Conservation (phyloP, 2,329 filamentous ascomycete genomes). For the Periconia sp. region DNA sequence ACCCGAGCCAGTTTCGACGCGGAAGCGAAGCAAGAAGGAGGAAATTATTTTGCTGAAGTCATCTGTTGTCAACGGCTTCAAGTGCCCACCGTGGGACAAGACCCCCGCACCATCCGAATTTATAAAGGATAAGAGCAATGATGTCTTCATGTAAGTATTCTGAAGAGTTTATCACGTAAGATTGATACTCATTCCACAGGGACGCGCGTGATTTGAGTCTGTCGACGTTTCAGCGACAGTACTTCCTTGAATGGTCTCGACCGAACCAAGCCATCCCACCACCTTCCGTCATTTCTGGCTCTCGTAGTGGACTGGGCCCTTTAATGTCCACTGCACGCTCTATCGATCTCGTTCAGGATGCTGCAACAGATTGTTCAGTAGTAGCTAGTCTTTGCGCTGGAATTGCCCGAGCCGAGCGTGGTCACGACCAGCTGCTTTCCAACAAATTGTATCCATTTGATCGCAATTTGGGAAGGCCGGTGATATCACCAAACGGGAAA, state of each 20-base stretch:
- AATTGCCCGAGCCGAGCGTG: conserved; percentile 68
- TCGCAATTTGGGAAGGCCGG: conserved; percentile 55
- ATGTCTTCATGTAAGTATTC: conserved; percentile 57
- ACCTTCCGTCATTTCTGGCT: conserved; percentile 40
- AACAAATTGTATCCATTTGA: conserved; percentile 78
- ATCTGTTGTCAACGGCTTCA: conserved; percentile 77
- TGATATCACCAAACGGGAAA: conserved; percentile 75
- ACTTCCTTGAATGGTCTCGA: conserved; percentile 84
- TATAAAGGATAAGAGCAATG: conserved; percentile 39
- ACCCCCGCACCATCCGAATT: conserved; percentile 67
- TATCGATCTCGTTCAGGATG: conserved; percentile 89
- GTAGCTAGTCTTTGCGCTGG: conserved; percentile 91
- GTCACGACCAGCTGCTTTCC: conserved; percentile 68
- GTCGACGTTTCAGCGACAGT: conserved; percentile 70
- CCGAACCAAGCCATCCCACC: conserved; percentile 67
- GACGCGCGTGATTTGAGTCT: conserved; percentile 71
- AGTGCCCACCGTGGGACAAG: conserved; percentile 82
- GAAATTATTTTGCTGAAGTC: conserved; percentile 75
- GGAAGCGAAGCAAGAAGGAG: conserved; percentile 68
- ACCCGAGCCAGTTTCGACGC: conserved; percentile 55
- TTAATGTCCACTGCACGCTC: conserved; percentile 61
- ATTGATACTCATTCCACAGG: conserved; percentile 46
- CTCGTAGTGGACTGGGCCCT: conserved; percentile 39
- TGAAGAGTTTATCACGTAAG: neutral
- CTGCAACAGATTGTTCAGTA: conserved; percentile 94